Evolutionary conservation across 345 rosid species (phyloP).

Genomic region (Clausena lansium): DNA sequence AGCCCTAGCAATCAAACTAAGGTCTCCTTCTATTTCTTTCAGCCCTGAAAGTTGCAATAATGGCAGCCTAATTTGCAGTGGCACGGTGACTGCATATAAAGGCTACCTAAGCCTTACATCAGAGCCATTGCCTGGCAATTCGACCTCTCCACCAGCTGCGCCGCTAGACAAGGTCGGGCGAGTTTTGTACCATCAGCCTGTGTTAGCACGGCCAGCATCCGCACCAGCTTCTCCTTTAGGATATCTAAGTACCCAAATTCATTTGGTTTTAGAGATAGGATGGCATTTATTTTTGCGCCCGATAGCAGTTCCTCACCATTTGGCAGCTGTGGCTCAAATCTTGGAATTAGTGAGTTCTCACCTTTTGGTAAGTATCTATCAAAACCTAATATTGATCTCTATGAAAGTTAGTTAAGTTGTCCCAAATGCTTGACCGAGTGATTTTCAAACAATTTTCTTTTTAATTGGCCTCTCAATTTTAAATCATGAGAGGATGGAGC

Average conservation of each 20-base stretch:
- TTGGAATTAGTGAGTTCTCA: too few species aligned
- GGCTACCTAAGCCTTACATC: conserved; percentile 31
- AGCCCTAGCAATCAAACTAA: neutral
- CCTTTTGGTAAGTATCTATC: too few species aligned
- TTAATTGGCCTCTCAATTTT: too few species aligned
- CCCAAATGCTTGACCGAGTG: too few species aligned
- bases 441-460: too few species aligned
- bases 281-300: neutral
- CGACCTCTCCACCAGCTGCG: neutral
- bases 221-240: neutral
- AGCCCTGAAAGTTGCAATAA: conserved; percentile 12
- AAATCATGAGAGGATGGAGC: too few species aligned
- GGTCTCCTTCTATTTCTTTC: conserved; percentile 22
- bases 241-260: neutral
- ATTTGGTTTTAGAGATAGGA: neutral
- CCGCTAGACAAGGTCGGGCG: neutral
- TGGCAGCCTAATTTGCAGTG: conserved; percentile 29
- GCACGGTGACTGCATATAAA: conserved; percentile 7
- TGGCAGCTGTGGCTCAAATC: neutral
- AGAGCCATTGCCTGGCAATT: conserved; percentile 15
- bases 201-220: neutral
- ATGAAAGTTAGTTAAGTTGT: too few species aligned
- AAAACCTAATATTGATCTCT: too few species aligned
- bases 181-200: neutral
- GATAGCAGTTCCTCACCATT: neutral